Conservation (phyloP, 1,139 yeast genomes). For the Yamadazyma trypodendri region DNA sequence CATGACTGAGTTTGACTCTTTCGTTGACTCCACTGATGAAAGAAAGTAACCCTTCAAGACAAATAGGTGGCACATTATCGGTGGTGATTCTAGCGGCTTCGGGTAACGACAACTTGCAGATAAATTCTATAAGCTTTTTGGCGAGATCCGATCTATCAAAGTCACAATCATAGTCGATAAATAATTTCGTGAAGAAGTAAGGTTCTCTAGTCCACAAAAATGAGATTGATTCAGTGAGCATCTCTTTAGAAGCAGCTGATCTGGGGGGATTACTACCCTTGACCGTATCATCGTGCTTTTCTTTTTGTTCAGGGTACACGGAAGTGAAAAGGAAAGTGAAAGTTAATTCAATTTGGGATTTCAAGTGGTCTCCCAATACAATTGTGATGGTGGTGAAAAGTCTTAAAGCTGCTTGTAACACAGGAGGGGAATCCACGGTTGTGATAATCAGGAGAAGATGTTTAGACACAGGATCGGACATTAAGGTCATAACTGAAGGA, state of each 20-base stretch:
- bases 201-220: constrained; percentile 85
- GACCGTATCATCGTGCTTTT: constrained; percentile 19
- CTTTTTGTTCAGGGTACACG: constrained; percentile 35
- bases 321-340: constrained; percentile 57
- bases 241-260: constrained; percentile 56
- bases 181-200: constrained; percentile 69
- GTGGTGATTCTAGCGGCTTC: constrained; percentile 77
- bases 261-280: constrained; percentile 30
- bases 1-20: constrained; percentile 39
- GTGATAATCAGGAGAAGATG: constrained; percentile 80
- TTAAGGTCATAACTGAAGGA: constrained; percentile 62
- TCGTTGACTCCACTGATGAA: constrained; percentile 67
- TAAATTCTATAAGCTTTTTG: constrained; percentile 62
- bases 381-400: constrained; percentile 68
- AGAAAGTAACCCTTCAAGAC: constrained; percentile 81
- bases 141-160: constrained; percentile 83
- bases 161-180: constrained; percentile 87
- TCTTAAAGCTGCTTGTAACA: constrained; percentile 74
- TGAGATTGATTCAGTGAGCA: constrained; percentile 80
- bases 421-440: constrained; percentile 61
- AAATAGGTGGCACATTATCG: constrained; percentile 88
- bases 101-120: constrained; percentile 76
- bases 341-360: constrained; percentile 68
- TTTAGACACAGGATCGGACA: constrained; percentile 80
- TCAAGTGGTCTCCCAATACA: constrained; percentile 56